phyloP scores from a whole-genome alignment of 1,139 yeast genomes.

The Blastobotrys illinoisensis region DNA sequence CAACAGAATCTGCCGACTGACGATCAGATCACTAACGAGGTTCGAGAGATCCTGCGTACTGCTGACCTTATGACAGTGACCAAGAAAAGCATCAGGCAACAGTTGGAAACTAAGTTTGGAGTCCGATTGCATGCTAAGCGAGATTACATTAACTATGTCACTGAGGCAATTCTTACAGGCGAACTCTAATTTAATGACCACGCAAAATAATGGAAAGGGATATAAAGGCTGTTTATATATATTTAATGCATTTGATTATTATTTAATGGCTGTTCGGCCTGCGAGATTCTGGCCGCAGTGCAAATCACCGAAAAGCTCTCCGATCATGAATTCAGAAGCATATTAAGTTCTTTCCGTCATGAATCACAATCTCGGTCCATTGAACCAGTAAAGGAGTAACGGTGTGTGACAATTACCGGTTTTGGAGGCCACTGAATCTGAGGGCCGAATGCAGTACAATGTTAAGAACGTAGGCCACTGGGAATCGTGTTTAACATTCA shows the following conservation, averaged over 20 bases:
- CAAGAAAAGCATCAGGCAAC: slow-evolving; percentile 34
- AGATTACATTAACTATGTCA: slow-evolving; percentile 37
- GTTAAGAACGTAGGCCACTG: no score
- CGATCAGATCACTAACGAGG: slow-evolving; percentile 33
- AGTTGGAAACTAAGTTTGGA: slow-evolving; percentile 35
- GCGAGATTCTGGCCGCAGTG: no score
- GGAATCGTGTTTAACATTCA: no score
- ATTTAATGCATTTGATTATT: background rate
- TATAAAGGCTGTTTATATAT: background rate
- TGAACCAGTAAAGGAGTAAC: no score
- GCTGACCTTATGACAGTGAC: slow-evolving; percentile 39
- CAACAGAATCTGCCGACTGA: slow-evolving; percentile 30
- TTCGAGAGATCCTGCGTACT: slow-evolving; percentile 34
- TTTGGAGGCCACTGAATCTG: no score
- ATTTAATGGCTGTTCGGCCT: background rate
- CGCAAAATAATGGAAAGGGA: background rate
- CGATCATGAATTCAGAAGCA: no score
- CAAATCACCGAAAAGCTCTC: no score
- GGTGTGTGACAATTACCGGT: no score
- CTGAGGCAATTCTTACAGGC: slow-evolving; percentile 38
- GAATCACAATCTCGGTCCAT: no score
- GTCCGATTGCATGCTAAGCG: slow-evolving; percentile 31
- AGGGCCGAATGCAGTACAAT: no score
- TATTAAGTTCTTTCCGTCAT: no score
- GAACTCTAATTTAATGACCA: slow-evolving; percentile 26